A percentile compares a stretch with the other conserved stretches of the same genome.
phyloP scores from a whole-genome alignment of 768 basidiomycete species.

The Leccinellum albellum region DNA sequence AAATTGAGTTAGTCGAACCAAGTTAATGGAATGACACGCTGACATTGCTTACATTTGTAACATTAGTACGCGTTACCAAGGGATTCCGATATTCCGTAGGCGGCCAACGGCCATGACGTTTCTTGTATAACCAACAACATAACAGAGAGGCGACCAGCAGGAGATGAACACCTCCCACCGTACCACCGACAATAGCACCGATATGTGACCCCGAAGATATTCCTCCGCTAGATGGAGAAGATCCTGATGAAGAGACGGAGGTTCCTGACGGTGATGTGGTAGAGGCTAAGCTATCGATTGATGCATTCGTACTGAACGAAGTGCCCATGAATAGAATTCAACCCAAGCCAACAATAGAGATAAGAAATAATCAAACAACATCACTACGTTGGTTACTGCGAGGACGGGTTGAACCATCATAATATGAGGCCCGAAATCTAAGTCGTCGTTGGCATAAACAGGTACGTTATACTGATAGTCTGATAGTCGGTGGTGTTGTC shows the following conservation, averaged over 20 bases:
- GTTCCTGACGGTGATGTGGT: background rate
- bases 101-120: background rate
- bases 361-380: slow-evolving; percentile 18
- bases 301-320: slow-evolving; percentile 1
- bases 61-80: background rate
- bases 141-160: background rate
- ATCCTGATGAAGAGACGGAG: background rate
- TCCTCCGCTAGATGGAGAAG: background rate
- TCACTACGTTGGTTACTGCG: background rate
- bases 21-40: background rate
- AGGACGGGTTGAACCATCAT: slow-evolving; percentile 8
- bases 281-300: background rate
- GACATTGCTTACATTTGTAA: background rate
- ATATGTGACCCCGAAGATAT: background rate
- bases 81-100: background rate
- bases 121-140: background rate
- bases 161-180: background rate
- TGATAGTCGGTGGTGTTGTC: background rate
- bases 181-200: slow-evolving; percentile 7
- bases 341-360: background rate
- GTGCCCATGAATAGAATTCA: background rate
- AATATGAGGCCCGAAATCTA: slow-evolving; percentile 3
- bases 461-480: slow-evolving; percentile 14
- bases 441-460: slow-evolving; percentile 9
- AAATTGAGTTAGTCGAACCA: background rate